Conservation (phyloP, 2,329 filamentous ascomycete species). For the Kalmusia sp. region DNA sequence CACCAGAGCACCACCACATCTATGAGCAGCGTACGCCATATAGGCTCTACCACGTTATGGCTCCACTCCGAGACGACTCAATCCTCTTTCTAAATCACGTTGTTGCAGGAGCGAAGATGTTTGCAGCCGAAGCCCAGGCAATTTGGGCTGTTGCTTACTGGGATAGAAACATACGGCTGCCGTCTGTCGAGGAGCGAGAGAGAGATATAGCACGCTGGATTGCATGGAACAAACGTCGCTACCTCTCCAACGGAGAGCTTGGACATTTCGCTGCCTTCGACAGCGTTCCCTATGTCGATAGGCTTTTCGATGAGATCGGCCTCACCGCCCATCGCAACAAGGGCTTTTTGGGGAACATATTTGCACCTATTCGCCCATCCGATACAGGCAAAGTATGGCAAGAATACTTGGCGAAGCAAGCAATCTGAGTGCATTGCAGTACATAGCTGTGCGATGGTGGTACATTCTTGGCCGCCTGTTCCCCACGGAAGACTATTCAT, state of each 20-base stretch:
- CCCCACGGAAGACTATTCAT: too few species aligned
- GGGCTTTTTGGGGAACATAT: constrained; percentile 5
- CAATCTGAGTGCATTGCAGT: too few species aligned
- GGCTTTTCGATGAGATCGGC: constrained; percentile 15
- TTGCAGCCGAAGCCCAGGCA: constrained; percentile 22
- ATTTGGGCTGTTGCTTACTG: constrained; percentile 25
- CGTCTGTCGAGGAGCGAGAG: constrained; percentile 11
- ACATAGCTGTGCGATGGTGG: too few species aligned
- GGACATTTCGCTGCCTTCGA: constrained; percentile 14
- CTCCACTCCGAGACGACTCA: constrained; percentile 15
- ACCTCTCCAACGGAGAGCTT: constrained; percentile 13
- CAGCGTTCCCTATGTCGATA: constrained; percentile 14
- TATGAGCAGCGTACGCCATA: constrained; percentile 18
- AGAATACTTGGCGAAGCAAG: too few species aligned
- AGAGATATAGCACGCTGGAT: constrained; percentile 10
- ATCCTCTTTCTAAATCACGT: constrained; percentile 29
- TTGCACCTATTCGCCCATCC: constrained; percentile 2
- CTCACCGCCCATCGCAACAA: constrained; percentile 6
- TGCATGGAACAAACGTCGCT: constrained; percentile 11
- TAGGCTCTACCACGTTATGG: constrained; percentile 22
- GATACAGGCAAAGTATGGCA: constrained; percentile 18
- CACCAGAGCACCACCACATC: constrained; percentile 14
- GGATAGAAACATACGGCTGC: constrained; percentile 8
- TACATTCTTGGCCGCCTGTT: too few species aligned
- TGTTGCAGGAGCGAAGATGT: constrained; percentile 12